Base-by-base conservation (phyloP, 2,329 filamentous ascomycete genomes). In the Exophiala aquamarina region DNA sequence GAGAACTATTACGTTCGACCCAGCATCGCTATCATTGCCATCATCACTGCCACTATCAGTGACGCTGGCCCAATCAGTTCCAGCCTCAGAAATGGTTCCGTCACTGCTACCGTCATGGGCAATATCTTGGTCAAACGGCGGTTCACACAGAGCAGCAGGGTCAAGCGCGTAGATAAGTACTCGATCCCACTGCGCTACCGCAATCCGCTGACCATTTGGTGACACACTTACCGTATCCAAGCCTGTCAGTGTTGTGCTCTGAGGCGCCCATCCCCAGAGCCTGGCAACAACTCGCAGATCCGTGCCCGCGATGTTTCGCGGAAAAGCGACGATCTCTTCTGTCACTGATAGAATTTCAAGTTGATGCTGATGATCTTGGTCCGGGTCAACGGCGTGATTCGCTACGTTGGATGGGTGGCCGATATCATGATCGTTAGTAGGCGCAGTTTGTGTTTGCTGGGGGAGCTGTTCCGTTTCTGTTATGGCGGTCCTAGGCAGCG, bases 101-200 rank as follows among this genome's bases (percentile, higher is more conserved):
- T 53, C 54, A 21, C 56, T 55, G 3, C 36, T 26, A 36, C 64
- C 59, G 28, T 59, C 57, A 26, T 6, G 6, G 11, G 6, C 23
- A 11, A 26, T 6, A 26, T 26, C 23, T 6, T 6, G 11, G 23
- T 26, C 23, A 26, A 26, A 26, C 11, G 23, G 23, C 11, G 6
- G 23, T n/a, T 64, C 59, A 17, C 70, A 61, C 11, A 73, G 45
- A 31, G 58, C 63, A n/a, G 49, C 31, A 2, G 70, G 70, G 17
- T 69, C 58, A 39, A 73, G 26, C 2, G 66, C 58, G 66, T 70
- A 73, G 19, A 73, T 47, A 13, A 67, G 66, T 15, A 73, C 45
- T 1, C 60, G 60, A 40, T 71, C 67, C 70, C 70, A 73, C 34
- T 66, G 67, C 4, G 66, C 65, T 23, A 71, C 61, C 3, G 70